Evolutionary conservation across 768 basidiomycete genomes (phyloP), one percentile per base, ranked within the genome.

Genomic region (Boletus reticuloceps): DNA sequence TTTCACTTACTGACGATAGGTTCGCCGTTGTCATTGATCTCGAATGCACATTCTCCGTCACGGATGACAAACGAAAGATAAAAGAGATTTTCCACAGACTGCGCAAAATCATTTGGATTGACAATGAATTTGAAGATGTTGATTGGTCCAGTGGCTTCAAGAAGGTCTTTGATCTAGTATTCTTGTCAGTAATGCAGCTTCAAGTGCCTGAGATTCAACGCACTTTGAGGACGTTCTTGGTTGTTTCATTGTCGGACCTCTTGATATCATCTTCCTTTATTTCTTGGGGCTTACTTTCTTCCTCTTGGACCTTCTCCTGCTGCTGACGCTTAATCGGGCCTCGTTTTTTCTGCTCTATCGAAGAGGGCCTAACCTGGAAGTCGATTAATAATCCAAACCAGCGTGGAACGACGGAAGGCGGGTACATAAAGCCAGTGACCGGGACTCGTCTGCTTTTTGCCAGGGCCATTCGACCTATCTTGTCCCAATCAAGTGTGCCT

Each of bases 21-120:
- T 62, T 91, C 85, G 1, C 86, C 88, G 1, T 88, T 77, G 9
- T 82, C 76, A 32, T 80, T 75, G 7, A 81, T 79, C 59, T 93
- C 88, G 29, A 91, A 76, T 12, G 87, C 86, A 55, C 86, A 91
- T 64, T 83, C 82, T 3, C 89, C 93, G 59, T 95, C 91, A 31
- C 89, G 82, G 44, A 97, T 89, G 58, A 97, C 79, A 74, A 99
- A 98, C 0, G 92, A 93, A 3, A 96, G 79, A 65, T 97, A 94
- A 69, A 99, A 98, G 22, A 96, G 77, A 68, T 99, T 99, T 73
- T 99, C 97, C 14, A 98, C 93, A 0, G 91, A 92, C 67, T 99
- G 96, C 0, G 87, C 89, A 66, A 92, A 99, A 63, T 89, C 85
- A 29, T 86, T 72, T 13, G 97, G 97, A 67, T 99, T 96, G 58